These are phyloP conservation scores for Mortierella alpina DNA, from an alignment of 192 early-diverging fungal genomes.

Conservation along the genomic window DNA sequence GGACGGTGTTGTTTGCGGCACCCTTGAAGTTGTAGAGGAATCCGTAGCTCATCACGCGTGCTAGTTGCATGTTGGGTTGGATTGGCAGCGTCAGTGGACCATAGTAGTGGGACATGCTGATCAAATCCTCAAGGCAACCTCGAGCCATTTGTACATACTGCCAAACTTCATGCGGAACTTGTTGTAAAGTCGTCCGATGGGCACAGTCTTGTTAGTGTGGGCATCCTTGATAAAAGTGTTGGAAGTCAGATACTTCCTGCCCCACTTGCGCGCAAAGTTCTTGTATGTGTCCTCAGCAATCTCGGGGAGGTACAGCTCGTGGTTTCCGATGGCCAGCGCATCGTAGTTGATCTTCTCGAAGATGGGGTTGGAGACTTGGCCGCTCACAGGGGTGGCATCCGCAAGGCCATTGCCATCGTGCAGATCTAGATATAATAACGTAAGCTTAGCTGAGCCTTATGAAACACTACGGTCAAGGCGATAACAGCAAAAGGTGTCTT, in stretches of 20 bases:
- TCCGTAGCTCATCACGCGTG: constrained; percentile 64
- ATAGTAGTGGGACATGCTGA: no score
- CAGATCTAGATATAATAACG: constrained; percentile 9
- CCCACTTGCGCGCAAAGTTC: constrained; percentile 51
- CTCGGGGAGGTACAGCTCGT: constrained; percentile 34
- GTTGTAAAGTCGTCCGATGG: constrained; percentile 55
- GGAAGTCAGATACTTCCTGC: constrained; percentile 45
- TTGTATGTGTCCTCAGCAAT: constrained; percentile 41
- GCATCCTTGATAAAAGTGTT: constrained; percentile 46
- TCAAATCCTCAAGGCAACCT: no score
- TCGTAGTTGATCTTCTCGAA: constrained; percentile 44
- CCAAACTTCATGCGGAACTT: constrained; percentile 53
- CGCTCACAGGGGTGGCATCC: constrained; percentile 48
- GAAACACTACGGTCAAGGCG: constrained; percentile 9
- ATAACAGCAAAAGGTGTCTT: constrained; percentile 36
- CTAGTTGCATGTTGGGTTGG: constrained; percentile 25
- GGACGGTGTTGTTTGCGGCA: constrained; percentile 46
- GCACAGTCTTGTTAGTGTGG: constrained; percentile 56
- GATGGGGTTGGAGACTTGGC: constrained; percentile 50
- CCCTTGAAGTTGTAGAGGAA: constrained; percentile 60
- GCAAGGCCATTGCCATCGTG: constrained; percentile 56
- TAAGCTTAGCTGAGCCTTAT: not conserved
- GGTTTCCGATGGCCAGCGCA: constrained; percentile 42
- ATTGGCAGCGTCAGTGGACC: not conserved
- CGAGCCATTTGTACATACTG: constrained; percentile 3